A percentile compares a stretch with the other conserved stretches of the same genome.
These are phyloP conservation scores for Cladosporium sp. DNA, from an alignment of 2,329 filamentous ascomycete species.

Conservation along the genomic window DNA sequence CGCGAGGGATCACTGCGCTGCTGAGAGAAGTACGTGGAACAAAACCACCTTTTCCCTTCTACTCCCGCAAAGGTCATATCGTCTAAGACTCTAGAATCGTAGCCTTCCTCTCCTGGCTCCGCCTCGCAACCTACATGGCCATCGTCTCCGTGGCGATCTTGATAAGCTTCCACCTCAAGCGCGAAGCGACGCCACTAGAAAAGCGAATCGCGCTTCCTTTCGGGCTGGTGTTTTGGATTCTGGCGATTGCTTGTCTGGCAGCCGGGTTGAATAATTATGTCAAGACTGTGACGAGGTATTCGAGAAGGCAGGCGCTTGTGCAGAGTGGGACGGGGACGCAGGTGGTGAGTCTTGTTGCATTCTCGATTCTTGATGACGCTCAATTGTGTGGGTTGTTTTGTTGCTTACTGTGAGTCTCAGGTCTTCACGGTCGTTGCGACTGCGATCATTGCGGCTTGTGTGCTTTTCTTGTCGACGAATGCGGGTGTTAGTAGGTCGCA, in stretches of 20 bases:
- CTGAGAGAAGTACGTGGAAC: constrained; percentile 58
- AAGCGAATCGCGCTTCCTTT: constrained; percentile 74
- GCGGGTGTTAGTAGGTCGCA: constrained; percentile 1
- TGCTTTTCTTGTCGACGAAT: constrained; percentile 54
- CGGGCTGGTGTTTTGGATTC: constrained; percentile 80
- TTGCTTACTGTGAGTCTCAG: constrained; percentile 34
- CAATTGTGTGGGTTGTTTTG: not conserved
- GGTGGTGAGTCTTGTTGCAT: constrained; percentile 47
- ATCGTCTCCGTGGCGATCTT: constrained; percentile 87
- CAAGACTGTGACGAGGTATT: constrained; percentile 76
- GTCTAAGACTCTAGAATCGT: not conserved
- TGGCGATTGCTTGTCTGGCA: constrained; percentile 71
- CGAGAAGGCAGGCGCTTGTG: constrained; percentile 72
- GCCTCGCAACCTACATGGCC: constrained; percentile 84
- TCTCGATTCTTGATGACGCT: constrained; percentile 13
- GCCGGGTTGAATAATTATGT: constrained; percentile 86
- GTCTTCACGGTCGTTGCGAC: constrained; percentile 59
- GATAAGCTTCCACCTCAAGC: constrained; percentile 86
- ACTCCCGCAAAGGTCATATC: not conserved
- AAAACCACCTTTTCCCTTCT: not conserved
- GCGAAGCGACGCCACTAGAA: constrained; percentile 66
- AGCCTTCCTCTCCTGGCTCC: constrained; percentile 84
- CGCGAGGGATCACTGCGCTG: constrained; percentile 73
- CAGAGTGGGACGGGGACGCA: constrained; percentile 95
- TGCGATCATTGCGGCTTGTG: constrained; percentile 62